Evolutionary conservation across 2,329 filamentous ascomycete species (phyloP), one percentile per base, ranked within the genome.

Genomic region (Aspergillus nomiae): DNA sequence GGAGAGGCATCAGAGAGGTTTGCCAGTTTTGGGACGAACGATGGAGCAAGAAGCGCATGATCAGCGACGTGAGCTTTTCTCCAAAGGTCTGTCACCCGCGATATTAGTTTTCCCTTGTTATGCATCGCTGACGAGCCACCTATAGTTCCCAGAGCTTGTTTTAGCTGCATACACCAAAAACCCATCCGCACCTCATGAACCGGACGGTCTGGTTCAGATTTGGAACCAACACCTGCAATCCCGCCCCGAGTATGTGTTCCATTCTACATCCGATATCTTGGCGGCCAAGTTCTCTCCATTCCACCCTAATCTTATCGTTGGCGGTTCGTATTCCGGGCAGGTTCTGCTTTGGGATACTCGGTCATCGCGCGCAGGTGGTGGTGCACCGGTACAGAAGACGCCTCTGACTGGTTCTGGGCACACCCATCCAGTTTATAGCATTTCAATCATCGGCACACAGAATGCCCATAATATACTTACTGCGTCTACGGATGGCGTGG

Each of bases 381-480:
- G 83, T 58, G 81, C 86, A 21, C 94, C 96, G 0, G 93, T 98
- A 7, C 94, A 97, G 73, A 97, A 97, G 80, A 99, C 95, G 1
- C 95, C 95, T 0, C 84, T 99, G 45, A 98, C 94, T 7, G 94
- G 95, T 56, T 94, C 92, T 16, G 94, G 95, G 16, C 95, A 99
- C 77, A 96, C 95, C 9, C 95, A 99, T 74, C 95, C 95, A 0
- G 91, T 99, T 67, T 99, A 99, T 82, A 93, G 91, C 45, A 88
- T 99, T 62, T 92, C 95, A 66, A 96, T 99, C 60, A 92, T 99
- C 56, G 95, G 95, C 67, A 99, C 96, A 0, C 95, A 98, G 75
- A 99, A 99, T 76, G 95, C 95, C 63, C 97, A 97, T 82, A 99
- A 98, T 78, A 97, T 99, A 75, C 91, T 99, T 71, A 97, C 94